phyloP scores from a whole-genome alignment of 345 rosid species.

The Triadica sebifera region DNA sequence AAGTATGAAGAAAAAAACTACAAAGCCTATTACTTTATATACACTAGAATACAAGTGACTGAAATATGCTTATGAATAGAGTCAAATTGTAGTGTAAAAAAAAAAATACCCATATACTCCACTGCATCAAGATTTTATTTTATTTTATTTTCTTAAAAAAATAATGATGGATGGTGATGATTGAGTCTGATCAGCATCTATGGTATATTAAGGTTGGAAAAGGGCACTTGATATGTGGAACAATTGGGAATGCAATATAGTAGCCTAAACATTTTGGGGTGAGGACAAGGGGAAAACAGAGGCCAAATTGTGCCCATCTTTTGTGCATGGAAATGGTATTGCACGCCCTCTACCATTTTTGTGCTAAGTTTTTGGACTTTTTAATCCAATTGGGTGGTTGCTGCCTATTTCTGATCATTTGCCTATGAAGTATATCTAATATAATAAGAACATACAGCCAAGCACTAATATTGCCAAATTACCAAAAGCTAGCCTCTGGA shows the following conservation, averaged over 20 bases:
- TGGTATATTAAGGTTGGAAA: constrained; percentile 22
- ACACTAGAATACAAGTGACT: neutral
- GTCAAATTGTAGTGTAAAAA: neutral
- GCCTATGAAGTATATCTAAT: no score
- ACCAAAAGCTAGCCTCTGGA: constrained; percentile 41
- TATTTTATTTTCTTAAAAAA: neutral
- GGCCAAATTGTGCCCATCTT: neutral
- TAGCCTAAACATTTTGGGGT: constrained; percentile 2
- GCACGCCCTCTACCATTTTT: constrained; percentile 47
- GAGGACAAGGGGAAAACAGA: neutral
- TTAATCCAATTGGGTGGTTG: no score
- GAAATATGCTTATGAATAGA: neutral
- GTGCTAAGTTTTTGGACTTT: constrained; percentile 10
- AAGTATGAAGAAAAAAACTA: neutral
- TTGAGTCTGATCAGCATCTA: constrained; percentile 10
- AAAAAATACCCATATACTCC: constrained; percentile 5
- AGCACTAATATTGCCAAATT: constrained; percentile 13
- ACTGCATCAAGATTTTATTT: neutral
- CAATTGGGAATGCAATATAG: constrained; percentile 42
- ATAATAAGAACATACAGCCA: constrained; percentile 2
- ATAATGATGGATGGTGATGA: constrained; percentile 15
- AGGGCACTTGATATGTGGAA: constrained; percentile 41
- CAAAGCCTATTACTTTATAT: neutral
- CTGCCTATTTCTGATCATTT: neutral
- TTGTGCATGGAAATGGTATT: constrained; percentile 46